Base-by-base conservation (phyloP, 345 rosid genomes). In the Anastatica hierochuntica region DNA sequence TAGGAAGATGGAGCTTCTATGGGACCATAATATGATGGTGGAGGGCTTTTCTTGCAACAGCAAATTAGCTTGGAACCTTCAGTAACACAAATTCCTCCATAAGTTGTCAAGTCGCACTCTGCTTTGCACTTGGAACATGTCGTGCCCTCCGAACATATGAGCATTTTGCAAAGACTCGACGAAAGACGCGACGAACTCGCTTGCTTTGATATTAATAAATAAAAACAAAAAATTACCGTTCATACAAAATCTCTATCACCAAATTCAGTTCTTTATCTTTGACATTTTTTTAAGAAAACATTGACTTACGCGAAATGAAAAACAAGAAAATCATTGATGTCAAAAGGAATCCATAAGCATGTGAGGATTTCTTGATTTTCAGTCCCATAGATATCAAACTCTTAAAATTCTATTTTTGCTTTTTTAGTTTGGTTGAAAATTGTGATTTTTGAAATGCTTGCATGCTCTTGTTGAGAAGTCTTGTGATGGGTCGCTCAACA, bases 21-120 rank as follows among this genome's bases (percentile, higher is more conserved):
- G 30, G 30, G 19, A 34, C 12, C 53, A 53, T 35, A 53, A 26
- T 43, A 43, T 5, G 67, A 53, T 16, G 51, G 58, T 1, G 53
- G 60, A 11, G 60, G 53, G 43, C 59, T 62, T 36, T 43, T 52
- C 8, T 52, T 43, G 60, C 67, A 62, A 43, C 67, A 62, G 35
- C 67, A 62, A 42, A 1, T 14, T 20, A 12, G 9, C 15, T 34
- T 36, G 15, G 4, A 1, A 6, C 50, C 43, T 52, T 27, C n/a
- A 18, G 45, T 14, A 6, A 52, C 9, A 35, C 60, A 52, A 6
- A 52, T 8, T 36, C 31, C 67, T 62, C 53, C 67, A 36, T 62
- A 52, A 60, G 42, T 30, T 60, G 57, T 19, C 49, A 30, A 31
- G 35, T 57, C 14, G 26, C 65, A 49, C 18, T 31, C 24, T 14